Conservation (phyloP, 2,329 filamentous ascomycete genomes). For the Hypoxylon sp. region DNA sequence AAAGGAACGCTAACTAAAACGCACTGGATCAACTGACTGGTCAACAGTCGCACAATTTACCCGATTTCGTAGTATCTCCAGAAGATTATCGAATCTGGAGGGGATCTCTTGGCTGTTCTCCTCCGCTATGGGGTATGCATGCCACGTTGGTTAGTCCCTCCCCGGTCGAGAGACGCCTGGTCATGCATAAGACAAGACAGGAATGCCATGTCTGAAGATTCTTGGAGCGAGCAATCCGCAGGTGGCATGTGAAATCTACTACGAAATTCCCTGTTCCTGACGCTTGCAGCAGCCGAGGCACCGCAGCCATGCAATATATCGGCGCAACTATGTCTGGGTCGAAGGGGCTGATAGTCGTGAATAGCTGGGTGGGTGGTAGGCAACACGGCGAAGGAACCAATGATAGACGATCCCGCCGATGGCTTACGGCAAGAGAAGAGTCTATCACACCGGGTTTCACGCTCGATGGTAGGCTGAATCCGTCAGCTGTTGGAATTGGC, state of each 20-base stretch:
- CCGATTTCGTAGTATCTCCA: constrained; percentile 30
- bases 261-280: constrained; percentile 26
- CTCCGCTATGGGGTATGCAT: constrained; percentile 29
- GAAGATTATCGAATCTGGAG: constrained; percentile 22
- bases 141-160: constrained; percentile 20
- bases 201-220: constrained; percentile 25
- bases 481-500: constrained; percentile 25
- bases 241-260: constrained; percentile 36
- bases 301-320: constrained; percentile 22
- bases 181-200: constrained; percentile 28
- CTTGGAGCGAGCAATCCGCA: not conserved
- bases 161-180: constrained; percentile 26
- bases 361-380: constrained; percentile 6
- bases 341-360: constrained; percentile 15
- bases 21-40: constrained; percentile 14
- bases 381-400: constrained; percentile 26
- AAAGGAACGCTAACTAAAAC: constrained; percentile 8
- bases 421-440: constrained; percentile 15
- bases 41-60: constrained; percentile 22
- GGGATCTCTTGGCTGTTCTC: constrained; percentile 23
- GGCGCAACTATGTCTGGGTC: constrained; percentile 24
- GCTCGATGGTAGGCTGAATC: constrained; percentile 28
- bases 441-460: constrained; percentile 8
- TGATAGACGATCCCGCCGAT: constrained; percentile 17
- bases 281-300: constrained; percentile 32